Conservation (phyloP, 2,329 filamentous ascomycete species). For the Sclerotinia trifoliorum region DNA sequence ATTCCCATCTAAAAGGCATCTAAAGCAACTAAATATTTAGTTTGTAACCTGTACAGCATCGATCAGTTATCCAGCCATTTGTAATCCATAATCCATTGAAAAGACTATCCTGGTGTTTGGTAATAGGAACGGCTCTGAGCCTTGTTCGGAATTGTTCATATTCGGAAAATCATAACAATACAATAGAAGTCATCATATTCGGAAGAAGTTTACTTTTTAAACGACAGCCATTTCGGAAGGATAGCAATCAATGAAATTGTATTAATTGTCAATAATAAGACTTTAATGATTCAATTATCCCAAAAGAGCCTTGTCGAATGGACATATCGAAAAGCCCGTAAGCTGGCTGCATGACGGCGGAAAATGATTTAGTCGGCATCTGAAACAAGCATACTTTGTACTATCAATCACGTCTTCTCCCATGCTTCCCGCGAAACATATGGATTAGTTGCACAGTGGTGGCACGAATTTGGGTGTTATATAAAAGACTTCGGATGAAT, state of each 20-base stretch:
- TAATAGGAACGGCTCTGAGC: not conserved
- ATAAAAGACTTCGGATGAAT: constrained; percentile 1
- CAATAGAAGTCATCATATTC: not conserved
- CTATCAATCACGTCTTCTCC: constrained; percentile 18
- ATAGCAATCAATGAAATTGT: no score
- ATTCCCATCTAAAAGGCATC: not conserved
- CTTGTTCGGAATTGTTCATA: not conserved
- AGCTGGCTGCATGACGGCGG: constrained; percentile 2
- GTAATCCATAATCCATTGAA: not conserved
- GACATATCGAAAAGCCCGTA: not conserved
- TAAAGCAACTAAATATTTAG: not conserved
- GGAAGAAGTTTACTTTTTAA: not conserved
- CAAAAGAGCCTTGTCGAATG: not conserved
- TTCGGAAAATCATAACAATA: not conserved
- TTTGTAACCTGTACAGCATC: not conserved
- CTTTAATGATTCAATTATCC: not conserved
- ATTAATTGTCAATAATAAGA: not conserved
- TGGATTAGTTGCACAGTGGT: not conserved
- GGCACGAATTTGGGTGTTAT: no score
- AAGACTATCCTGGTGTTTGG: not conserved
- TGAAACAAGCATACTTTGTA: constrained; percentile 13
- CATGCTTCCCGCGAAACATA: constrained; percentile 5
- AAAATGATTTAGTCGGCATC: constrained; percentile 17
- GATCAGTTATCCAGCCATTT: not conserved
- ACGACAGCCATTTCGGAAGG: not conserved